Evolutionary conservation across 2,329 filamentous ascomycete species (phyloP).

Genomic region (Blumeria hordei): DNA sequence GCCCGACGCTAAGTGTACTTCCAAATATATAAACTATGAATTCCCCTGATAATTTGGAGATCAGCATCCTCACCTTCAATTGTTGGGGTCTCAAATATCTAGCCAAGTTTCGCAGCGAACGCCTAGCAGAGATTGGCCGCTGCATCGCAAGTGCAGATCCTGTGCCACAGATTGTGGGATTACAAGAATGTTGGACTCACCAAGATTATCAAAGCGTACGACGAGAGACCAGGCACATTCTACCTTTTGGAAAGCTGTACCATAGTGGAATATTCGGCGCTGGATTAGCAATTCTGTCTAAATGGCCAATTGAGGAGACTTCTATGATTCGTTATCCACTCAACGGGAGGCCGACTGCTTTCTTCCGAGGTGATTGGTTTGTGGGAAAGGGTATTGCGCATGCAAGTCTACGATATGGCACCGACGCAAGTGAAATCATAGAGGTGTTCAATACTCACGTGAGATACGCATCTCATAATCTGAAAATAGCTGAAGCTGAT

Average conservation of each 20-base stretch:
- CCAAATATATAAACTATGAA: no score
- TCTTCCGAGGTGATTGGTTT: conserved; percentile 88
- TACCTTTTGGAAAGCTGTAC: conserved; percentile 89
- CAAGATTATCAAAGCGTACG: conserved; percentile 63
- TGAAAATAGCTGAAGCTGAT: conserved; percentile 16
- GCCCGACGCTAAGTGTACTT: no score
- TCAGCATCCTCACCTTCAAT: conserved; percentile 74
- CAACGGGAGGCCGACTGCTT: conserved; percentile 79
- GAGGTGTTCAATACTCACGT: conserved; percentile 89
- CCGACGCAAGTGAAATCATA: conserved; percentile 37
- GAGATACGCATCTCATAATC: conserved; percentile 12
- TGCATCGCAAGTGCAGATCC: conserved; percentile 46
- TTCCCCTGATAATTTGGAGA: conserved; percentile 16
- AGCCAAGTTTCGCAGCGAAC: conserved; percentile 50
- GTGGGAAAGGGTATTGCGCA: conserved; percentile 85
- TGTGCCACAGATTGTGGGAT: conserved; percentile 60
- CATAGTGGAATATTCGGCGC: conserved; percentile 70
- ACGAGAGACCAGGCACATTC: conserved; percentile 41
- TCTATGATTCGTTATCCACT: conserved; percentile 72
- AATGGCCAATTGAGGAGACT: conserved; percentile 81
- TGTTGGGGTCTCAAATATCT: conserved; percentile 92
- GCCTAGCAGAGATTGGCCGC: conserved; percentile 62
- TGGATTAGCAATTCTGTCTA: conserved; percentile 68
- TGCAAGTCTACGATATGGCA: conserved; percentile 52
- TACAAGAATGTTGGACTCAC: conserved; percentile 88